Evolutionary conservation across 768 basidiomycete species (phyloP).

Genomic region (Russula compacta): DNA sequence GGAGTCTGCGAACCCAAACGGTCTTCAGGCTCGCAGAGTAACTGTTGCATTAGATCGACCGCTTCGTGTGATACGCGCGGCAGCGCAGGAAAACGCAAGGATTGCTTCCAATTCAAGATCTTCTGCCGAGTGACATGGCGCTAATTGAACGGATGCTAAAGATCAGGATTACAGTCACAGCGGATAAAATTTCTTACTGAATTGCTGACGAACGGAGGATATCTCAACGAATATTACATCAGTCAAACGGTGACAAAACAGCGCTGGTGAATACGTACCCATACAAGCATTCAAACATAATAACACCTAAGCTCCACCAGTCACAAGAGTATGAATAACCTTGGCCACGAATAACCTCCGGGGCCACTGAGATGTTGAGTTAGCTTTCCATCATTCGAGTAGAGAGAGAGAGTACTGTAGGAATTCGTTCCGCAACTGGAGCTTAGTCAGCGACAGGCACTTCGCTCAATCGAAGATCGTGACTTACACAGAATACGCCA

Average conservation of each 20-base stretch:
- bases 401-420: conserved; percentile 47
- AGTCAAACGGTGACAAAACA: conserved; percentile 13
- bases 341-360: conserved; percentile 82
- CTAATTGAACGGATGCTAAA: conserved; percentile 31
- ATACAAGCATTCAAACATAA: conserved; percentile 93
- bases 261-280: conserved; percentile 43
- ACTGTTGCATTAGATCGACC: conserved; percentile 75
- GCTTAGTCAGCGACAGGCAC: conserved; percentile 23
- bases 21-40: conserved; percentile 94
- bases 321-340: conserved; percentile 94
- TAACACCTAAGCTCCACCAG: conserved; percentile 98
- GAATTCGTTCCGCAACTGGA: conserved; percentile 76
- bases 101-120: conserved; percentile 91
- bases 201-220: conserved; percentile 93
- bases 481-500: conserved; percentile 83
- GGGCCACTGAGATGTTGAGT: conserved; percentile 54
- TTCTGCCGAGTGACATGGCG: conserved; percentile 94
- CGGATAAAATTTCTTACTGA: conserved; percentile 42
- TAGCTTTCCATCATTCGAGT: background rate
- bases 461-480: background rate
- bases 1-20: conserved; percentile 73
- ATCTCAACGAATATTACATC: conserved; percentile 37
- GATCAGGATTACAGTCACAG: background rate
- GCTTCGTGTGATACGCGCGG: conserved; percentile 84
- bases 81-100: conserved; percentile 76